These are phyloP conservation scores for Ganoderma lucidum DNA, from an alignment of 1,284 basidiomycete species.

Conservation along the genomic window DNA sequence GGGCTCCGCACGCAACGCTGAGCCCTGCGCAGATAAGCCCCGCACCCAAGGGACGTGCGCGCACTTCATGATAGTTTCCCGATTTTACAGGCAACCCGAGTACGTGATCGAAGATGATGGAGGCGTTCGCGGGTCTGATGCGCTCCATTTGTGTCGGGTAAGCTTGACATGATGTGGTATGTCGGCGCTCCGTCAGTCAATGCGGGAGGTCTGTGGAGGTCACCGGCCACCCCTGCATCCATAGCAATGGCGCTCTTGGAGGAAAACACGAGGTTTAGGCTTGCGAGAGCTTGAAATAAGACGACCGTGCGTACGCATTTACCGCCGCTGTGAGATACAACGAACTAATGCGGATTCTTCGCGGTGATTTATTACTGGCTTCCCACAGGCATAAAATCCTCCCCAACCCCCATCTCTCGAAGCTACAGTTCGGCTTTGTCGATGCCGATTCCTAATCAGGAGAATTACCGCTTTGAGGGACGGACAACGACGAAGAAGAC, in stretches of 20 bases:
- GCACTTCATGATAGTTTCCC: neutral
- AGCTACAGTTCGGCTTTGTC: neutral
- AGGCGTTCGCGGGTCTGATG: neutral
- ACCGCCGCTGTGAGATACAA: neutral
- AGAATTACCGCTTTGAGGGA: neutral
- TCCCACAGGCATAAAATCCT: neutral
- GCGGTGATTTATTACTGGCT: neutral
- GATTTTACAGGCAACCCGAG: neutral
- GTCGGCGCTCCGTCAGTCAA: neutral
- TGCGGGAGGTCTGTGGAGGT: neutral
- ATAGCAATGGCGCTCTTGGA: neutral
- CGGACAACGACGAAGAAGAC: neutral
- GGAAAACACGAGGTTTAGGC: neutral
- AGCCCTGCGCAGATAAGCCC: neutral
- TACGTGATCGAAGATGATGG: neutral
- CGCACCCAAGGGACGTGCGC: neutral
- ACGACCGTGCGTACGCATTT: neutral
- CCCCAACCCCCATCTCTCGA: neutral
- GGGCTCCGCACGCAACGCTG: neutral
- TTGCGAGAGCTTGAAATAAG: slow-evolving; percentile 3
- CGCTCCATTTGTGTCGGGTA: neutral
- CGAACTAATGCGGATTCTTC: neutral
- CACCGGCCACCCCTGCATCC: neutral
- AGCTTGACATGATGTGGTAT: neutral
- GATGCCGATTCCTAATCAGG: neutral